Conservation (phyloP, 1,284 basidiomycete species). For the Cryptococcus floricola region DNA sequence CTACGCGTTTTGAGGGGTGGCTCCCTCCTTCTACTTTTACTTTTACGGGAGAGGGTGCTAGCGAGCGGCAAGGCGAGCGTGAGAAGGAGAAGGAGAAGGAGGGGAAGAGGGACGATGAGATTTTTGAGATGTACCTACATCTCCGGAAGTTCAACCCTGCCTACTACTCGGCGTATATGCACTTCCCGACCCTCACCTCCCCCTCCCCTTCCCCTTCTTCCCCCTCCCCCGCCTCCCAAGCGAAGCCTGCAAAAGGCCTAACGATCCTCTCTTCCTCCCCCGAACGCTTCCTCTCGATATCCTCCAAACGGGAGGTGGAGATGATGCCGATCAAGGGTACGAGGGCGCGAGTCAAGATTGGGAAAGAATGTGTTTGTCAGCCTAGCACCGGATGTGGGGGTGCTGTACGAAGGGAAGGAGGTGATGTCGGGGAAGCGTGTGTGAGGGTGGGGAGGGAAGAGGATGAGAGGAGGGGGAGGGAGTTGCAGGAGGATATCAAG, state of each 20-base stretch:
- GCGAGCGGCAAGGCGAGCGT: too few relatives aligned
- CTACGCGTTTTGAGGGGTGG: conserved; percentile 52
- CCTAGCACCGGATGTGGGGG: conserved; percentile 27
- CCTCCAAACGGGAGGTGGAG: conserved; percentile 60
- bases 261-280: conserved; percentile 75
- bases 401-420: not conserved
- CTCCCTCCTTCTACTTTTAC: too few relatives aligned
- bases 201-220: conserved; percentile 6
- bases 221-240: too few relatives aligned
- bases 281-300: conserved; percentile 87
- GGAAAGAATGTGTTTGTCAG: conserved; percentile 37
- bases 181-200: conserved; percentile 54
- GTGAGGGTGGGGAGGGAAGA: conserved; percentile 23
- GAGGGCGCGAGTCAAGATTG: conserved; percentile 35
- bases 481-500: conserved; percentile 72
- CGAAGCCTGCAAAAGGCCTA: conserved; percentile 55
- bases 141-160: conserved; percentile 80
- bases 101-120: conserved; percentile 7
- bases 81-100: too few relatives aligned
- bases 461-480: conserved; percentile 46
- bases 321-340: conserved; percentile 97
- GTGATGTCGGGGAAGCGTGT: conserved; percentile 18
- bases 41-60: too few relatives aligned
- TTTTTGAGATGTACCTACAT: conserved; percentile 50
- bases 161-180: conserved; percentile 79